These are phyloP conservation scores for Trichophyton mentagrophytes DNA, from an alignment of 2,329 filamentous ascomycete species.

Conservation along the genomic window DNA sequence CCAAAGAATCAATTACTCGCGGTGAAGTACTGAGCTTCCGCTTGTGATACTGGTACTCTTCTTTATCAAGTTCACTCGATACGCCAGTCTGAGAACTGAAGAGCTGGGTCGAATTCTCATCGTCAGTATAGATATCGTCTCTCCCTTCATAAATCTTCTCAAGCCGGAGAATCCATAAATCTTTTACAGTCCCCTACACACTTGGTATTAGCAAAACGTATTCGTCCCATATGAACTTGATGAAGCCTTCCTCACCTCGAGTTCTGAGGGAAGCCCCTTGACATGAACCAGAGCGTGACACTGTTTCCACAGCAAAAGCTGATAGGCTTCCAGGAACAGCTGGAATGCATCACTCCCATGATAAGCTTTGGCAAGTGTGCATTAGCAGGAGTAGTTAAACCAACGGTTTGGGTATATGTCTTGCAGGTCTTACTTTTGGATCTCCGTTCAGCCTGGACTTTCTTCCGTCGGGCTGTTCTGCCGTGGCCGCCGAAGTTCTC, in stretches of 20 bases:
- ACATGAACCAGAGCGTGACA: slow-evolving; percentile 56
- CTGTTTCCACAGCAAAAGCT: slow-evolving; percentile 75
- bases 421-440: slow-evolving; percentile 37
- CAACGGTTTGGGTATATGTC: slow-evolving; percentile 12
- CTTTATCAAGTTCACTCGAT: slow-evolving; percentile 33
- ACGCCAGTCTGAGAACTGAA: slow-evolving; percentile 48
- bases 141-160: slow-evolving; percentile 41
- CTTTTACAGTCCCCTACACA: slow-evolving; percentile 52
- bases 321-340: slow-evolving; percentile 71
- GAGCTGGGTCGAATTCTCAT: slow-evolving; percentile 32
- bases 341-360: slow-evolving; percentile 57
- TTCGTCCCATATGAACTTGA: neutral
- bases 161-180: slow-evolving; percentile 72
- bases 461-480: slow-evolving; percentile 43
- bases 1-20: slow-evolving; percentile 59
- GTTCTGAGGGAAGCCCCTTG: slow-evolving; percentile 54
- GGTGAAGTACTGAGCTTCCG: slow-evolving; percentile 39
- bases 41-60: slow-evolving; percentile 24
- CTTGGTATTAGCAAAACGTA: slow-evolving; percentile 2
- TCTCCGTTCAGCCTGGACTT: slow-evolving; percentile 42
- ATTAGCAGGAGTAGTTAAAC: neutral
- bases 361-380: slow-evolving; percentile 27
- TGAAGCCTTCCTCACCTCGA: slow-evolving; percentile 45
- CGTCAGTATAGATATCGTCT: slow-evolving; percentile 25
- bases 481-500: slow-evolving; percentile 56